phyloP scores from a whole-genome alignment of 148 eudicot genomes.

The Cornus florida region DNA sequence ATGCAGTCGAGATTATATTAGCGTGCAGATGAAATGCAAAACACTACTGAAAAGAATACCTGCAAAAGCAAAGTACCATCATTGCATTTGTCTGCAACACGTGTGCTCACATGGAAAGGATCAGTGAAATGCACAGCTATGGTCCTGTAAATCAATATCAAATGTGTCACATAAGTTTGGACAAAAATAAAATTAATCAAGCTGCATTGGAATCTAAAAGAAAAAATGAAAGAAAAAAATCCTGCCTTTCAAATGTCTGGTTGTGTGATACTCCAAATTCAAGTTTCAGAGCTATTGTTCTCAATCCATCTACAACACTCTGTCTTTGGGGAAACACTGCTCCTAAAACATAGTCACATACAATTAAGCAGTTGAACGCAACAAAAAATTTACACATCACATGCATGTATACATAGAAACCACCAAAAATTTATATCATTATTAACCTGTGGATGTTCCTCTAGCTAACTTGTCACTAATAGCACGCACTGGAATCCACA shows the following conservation, averaged over 20 bases:
- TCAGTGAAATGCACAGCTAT: conserved; percentile 95
- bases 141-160: conserved; percentile 52
- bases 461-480: conserved; percentile 68
- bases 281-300: conserved; percentile 94
- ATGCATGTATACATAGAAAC: conserved; percentile 1
- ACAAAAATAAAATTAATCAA: conserved; percentile 10
- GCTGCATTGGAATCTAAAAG: neutral
- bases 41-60: conserved; percentile 35
- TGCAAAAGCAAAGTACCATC: conserved; percentile 94
- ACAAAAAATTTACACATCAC: neutral
- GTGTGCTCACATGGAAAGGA: conserved; percentile 79
- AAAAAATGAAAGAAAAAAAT: conserved; percentile 5
- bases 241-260: conserved; percentile 83
- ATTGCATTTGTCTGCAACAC: conserved; percentile 86
- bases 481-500: conserved; percentile 92
- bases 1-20: neutral
- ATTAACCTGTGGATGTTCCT: conserved; percentile 60
- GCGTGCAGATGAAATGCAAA: neutral
- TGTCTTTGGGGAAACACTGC: conserved; percentile 57
- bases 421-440: conserved; percentile 5
- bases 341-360: conserved; percentile 23
- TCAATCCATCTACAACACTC: conserved; percentile 87
- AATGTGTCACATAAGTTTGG: conserved; percentile 15
- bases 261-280: conserved; percentile 93
- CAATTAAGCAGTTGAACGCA: conserved; percentile 11